Percentiles rank a stretch among this genome's conserved stretches.
phyloP scores from a whole-genome alignment of 495 filamentous ascomycete species.

The Aspergillus homomorphus region DNA sequence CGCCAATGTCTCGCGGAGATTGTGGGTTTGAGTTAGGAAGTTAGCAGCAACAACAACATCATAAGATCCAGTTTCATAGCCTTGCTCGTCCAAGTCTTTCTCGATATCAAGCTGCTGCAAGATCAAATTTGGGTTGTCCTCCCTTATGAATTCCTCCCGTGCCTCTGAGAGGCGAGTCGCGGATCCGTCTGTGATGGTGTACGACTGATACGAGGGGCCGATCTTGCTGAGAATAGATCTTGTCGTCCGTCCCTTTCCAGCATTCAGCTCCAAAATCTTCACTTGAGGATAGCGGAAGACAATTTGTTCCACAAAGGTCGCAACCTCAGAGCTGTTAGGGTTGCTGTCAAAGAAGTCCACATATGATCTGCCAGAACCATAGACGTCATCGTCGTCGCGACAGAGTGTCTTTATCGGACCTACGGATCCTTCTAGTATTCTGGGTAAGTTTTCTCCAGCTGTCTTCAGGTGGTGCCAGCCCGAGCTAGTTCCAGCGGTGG shows the following conservation, averaged over 20 bases:
- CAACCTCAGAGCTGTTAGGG: background rate
- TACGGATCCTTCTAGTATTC: background rate
- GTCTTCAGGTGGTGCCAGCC: background rate
- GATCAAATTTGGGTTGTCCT: slow-evolving; percentile 22
- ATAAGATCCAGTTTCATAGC: slow-evolving; percentile 14
- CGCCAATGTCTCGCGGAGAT: slow-evolving; percentile 12
- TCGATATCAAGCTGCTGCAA: slow-evolving; percentile 30
- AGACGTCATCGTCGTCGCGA: background rate
- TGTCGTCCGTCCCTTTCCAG: slow-evolving; percentile 40
- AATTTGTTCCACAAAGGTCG: slow-evolving; percentile 21
- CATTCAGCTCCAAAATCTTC: slow-evolving; percentile 24
- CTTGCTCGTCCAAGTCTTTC: slow-evolving; percentile 12
- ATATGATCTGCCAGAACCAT: too few relatives aligned
- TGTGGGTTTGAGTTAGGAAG: slow-evolving; percentile 17
- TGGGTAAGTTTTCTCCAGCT: background rate
- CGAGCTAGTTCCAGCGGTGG: background rate
- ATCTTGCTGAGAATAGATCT: slow-evolving; percentile 20
- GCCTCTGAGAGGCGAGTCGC: slow-evolving; percentile 33
- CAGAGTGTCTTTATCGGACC: background rate
- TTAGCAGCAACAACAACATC: slow-evolving; percentile 22
- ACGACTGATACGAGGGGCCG: slow-evolving; percentile 20
- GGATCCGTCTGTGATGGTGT: slow-evolving; percentile 47
- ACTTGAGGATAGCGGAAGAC: slow-evolving; percentile 19
- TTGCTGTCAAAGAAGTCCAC: background rate
- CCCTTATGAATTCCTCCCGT: slow-evolving; percentile 15